Conservation (phyloP, 805 yeast genomes). For the Danielia reshetovae region DNA sequence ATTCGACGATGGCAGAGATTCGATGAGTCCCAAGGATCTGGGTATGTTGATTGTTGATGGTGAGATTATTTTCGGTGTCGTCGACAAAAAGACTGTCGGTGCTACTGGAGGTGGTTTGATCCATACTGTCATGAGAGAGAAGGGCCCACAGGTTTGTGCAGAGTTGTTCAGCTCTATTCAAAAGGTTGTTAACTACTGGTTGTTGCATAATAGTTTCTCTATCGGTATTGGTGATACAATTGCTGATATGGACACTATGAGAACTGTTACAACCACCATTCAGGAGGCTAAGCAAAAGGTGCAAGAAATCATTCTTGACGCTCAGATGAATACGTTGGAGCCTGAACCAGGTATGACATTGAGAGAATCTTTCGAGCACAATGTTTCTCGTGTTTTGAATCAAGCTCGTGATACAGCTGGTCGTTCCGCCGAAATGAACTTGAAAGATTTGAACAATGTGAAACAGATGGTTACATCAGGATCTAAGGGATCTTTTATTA, state of each 20-base stretch:
- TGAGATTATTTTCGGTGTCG: constrained; percentile 96
- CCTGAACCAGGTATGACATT: constrained; percentile 99
- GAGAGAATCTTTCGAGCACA: constrained; percentile 97
- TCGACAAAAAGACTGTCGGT: constrained; percentile 97
- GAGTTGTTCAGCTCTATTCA: constrained; percentile 88
- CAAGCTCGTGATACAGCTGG: constrained; percentile 99
- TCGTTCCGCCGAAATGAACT: constrained; percentile 94
- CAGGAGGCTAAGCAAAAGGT: constrained; percentile 91
- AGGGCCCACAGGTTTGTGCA: constrained; percentile 89
- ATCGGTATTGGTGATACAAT: constrained; percentile 99
- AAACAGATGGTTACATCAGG: constrained; percentile 99
- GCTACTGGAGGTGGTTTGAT: constrained; percentile 97
- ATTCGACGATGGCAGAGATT: constrained; percentile 83
- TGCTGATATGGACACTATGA: constrained; percentile 97
- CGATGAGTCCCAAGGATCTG: constrained; percentile 81
- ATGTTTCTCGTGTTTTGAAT: constrained; percentile 89
- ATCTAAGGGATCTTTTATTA: constrained; percentile 97
- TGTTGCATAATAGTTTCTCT: constrained; percentile 93
- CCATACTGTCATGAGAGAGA: constrained; percentile 96
- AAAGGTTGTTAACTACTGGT: constrained; percentile 94
- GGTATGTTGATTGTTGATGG: constrained; percentile 97
- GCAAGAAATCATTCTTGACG: constrained; percentile 87
- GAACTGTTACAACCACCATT: constrained; percentile 87
- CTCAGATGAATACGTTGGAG: constrained; percentile 80
- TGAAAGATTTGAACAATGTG: constrained; percentile 91